These are phyloP conservation scores for Arctium lappa DNA, from an alignment of 129 eudicot genomes.

Conservation along the genomic window DNA sequence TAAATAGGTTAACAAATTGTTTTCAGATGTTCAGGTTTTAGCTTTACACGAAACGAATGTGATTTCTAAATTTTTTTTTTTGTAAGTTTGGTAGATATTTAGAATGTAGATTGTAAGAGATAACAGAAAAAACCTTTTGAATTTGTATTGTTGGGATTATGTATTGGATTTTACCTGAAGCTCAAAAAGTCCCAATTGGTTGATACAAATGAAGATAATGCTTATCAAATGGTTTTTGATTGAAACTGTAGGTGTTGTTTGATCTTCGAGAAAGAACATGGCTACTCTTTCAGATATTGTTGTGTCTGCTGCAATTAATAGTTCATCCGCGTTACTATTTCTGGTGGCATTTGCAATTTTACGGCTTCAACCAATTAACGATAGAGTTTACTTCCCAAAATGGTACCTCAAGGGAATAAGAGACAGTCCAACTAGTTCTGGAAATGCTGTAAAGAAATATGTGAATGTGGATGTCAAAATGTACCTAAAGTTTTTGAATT, in stretches of 20 bases:
- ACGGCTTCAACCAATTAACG: slow-evolving; percentile 90
- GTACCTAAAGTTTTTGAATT: slow-evolving; percentile 73
- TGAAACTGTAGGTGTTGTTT: slow-evolving; percentile 37
- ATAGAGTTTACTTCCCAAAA: slow-evolving; percentile 96
- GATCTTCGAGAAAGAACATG: slow-evolving; percentile 44
- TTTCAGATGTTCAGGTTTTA: slow-evolving; percentile 8
- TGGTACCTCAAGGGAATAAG: slow-evolving; percentile 93
- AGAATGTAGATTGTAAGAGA: neutral
- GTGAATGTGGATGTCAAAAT: slow-evolving; percentile 76
- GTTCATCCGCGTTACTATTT: slow-evolving; percentile 68
- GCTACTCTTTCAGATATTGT: slow-evolving; percentile 72
- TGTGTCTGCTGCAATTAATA: slow-evolving; percentile 71
- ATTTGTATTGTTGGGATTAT: neutral
- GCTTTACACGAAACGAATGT: neutral
- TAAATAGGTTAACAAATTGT: slow-evolving; percentile 1
- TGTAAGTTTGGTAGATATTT: neutral
- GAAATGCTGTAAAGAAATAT: slow-evolving; percentile 59
- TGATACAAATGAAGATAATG: slow-evolving; percentile 3
- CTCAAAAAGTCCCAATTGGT: neutral
- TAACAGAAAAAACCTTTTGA: neutral
- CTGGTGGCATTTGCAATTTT: slow-evolving; percentile 87
- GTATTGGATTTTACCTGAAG: slow-evolving; percentile 11
- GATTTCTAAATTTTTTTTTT: neutral
- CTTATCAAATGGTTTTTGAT: slow-evolving; percentile 8
- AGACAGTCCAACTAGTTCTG: slow-evolving; percentile 68